Evolutionary conservation across 495 filamentous ascomycete species (phyloP).

Genomic region (Evernia prunastri): DNA sequence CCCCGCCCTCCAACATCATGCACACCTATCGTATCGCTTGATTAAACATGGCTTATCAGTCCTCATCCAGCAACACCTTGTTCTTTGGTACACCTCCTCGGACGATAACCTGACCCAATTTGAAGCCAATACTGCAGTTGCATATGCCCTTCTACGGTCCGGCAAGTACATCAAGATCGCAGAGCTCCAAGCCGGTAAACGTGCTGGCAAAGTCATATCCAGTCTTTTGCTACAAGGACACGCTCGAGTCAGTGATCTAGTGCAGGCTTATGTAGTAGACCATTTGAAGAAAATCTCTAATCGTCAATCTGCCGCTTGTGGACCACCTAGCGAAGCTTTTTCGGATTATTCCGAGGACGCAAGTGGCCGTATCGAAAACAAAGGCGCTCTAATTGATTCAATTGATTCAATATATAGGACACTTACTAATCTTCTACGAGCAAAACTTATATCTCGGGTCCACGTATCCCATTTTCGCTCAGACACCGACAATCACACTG

Average conservation of each 20-base stretch:
- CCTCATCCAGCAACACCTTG: slow-evolving; percentile 81
- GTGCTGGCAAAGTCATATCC: slow-evolving; percentile 64
- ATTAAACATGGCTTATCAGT: slow-evolving; percentile 72
- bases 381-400: too few relatives aligned
- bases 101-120: slow-evolving; percentile 60
- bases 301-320: background rate
- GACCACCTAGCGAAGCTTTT: background rate
- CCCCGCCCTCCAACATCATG: slow-evolving; percentile 56
- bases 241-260: slow-evolving; percentile 63
- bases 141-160: slow-evolving; percentile 71
- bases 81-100: slow-evolving; percentile 63
- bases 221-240: slow-evolving; percentile 73
- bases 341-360: background rate
- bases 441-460: slow-evolving; percentile 44
- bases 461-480: slow-evolving; percentile 47
- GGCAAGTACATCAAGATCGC: slow-evolving; percentile 76
- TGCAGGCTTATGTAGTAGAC: slow-evolving; percentile 25
- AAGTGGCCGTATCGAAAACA: background rate
- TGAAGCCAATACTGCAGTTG: slow-evolving; percentile 64
- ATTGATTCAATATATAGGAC: slow-evolving; percentile 13
- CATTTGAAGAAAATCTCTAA: background rate
- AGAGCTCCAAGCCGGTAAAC: slow-evolving; percentile 59
- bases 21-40: slow-evolving; percentile 59
- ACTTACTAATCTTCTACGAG: slow-evolving; percentile 18
- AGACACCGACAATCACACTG: slow-evolving; percentile 42